Evolutionary conservation across 1,284 basidiomycete species (phyloP).

Genomic region (Exobasidium cylindrosporum): DNA sequence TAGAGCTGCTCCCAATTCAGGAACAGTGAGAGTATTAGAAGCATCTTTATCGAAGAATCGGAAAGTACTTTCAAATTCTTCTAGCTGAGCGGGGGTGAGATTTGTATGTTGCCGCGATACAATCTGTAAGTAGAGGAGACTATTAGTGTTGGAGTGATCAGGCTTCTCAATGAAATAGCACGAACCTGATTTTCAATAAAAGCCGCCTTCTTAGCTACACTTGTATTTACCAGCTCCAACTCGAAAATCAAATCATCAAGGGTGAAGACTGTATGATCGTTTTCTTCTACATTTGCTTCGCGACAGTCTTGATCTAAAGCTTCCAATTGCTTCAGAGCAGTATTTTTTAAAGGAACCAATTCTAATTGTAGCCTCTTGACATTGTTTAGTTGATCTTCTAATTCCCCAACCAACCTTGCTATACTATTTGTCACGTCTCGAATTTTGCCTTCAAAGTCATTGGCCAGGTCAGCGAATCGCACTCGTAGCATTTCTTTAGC

Average conservation of each 20-base stretch:
- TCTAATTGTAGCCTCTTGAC: constrained; percentile 29
- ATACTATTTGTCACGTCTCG: constrained; percentile 34
- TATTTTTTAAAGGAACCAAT: constrained; percentile 28
- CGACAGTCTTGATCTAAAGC: constrained; percentile 63
- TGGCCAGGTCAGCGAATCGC: constrained; percentile 78
- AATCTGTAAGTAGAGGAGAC: no score
- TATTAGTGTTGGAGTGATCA: constrained; percentile 52
- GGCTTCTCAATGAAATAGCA: no score
- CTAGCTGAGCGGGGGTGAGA: constrained; percentile 88
- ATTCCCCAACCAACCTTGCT: constrained; percentile 34
- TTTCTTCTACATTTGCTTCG: constrained; percentile 93
- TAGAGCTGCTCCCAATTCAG: constrained; percentile 86
- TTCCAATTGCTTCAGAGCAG: constrained; percentile 23
- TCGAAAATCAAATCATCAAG: constrained; percentile 88
- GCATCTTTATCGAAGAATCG: constrained; percentile 94
- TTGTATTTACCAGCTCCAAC: constrained; percentile 75
- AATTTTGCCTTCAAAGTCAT: constrained; percentile 67
- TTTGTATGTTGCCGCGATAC: constrained; percentile 87
- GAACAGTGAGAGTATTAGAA: constrained; percentile 76
- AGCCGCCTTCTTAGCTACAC: constrained; percentile 80
- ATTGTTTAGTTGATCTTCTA: constrained; percentile 30
- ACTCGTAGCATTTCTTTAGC: constrained; percentile 70
- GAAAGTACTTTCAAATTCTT: constrained; percentile 96
- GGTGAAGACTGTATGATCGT: constrained; percentile 90
- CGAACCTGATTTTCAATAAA: constrained; percentile 98